A percentile compares a stretch with the other conserved stretches of the same genome.
phyloP scores from a whole-genome alignment of 2,329 filamentous ascomycete species.

The Colletotrichum scovillei region DNA sequence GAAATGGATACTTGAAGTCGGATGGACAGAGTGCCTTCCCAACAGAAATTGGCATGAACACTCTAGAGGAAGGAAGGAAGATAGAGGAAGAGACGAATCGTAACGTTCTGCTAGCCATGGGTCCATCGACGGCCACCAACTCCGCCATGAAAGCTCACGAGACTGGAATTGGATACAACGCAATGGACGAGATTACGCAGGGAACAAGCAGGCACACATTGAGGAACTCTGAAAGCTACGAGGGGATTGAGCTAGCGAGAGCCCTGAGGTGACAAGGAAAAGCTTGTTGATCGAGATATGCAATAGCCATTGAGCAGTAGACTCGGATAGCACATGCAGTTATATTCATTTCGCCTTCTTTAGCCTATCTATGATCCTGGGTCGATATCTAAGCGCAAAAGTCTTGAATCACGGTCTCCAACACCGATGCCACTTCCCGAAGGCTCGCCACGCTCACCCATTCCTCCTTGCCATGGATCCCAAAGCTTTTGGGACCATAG shows the following conservation, averaged over 20 bases:
- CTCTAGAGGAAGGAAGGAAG: neutral
- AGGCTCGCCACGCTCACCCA: constrained; percentile 59
- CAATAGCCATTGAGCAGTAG: neutral
- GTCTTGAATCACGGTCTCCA: constrained; percentile 41
- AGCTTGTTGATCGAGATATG: neutral
- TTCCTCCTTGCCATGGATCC: constrained; percentile 62
- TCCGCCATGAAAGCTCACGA: neutral
- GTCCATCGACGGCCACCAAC: neutral
- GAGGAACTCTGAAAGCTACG: neutral
- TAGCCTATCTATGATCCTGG: neutral
- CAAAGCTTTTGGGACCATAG: constrained; percentile 59
- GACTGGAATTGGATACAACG: neutral
- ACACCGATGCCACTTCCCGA: constrained; percentile 43
- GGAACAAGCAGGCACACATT: neutral
- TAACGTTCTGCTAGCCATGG: neutral
- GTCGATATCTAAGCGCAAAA: constrained; percentile 41
- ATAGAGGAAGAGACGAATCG: neutral
- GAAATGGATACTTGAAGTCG: neutral
- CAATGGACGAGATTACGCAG: constrained; percentile 5
- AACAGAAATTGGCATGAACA: neutral
- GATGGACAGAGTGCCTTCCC: neutral
- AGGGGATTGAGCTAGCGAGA: neutral
- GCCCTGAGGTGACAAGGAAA: neutral
- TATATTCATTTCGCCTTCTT: neutral
- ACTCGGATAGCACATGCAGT: neutral